These are phyloP conservation scores for Fusarium falciforme DNA, from an alignment of 2,329 filamentous ascomycete genomes.

Conservation along the genomic window DNA sequence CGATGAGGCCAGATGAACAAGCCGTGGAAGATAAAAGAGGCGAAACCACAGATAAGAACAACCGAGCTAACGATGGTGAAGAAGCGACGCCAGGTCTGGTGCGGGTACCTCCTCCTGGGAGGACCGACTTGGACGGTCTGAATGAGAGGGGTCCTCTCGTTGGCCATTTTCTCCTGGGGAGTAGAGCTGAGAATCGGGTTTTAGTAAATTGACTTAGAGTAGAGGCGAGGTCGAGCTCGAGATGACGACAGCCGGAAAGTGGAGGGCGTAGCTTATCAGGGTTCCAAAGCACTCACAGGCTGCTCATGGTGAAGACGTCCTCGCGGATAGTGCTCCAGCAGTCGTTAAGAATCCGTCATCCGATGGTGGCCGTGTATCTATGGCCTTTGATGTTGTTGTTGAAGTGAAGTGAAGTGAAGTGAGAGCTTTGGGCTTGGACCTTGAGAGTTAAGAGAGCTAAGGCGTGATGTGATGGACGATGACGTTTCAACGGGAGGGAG, in stretches of 20 bases:
- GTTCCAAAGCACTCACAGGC: conserved; percentile 35
- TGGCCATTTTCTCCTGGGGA: conserved; percentile 49
- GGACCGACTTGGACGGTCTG: conserved; percentile 69
- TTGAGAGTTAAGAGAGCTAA: conserved; percentile 18
- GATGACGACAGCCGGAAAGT: conserved; percentile 23
- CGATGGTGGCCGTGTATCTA: background rate
- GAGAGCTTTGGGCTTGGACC: conserved; percentile 5
- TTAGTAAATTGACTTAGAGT: conserved; percentile 5
- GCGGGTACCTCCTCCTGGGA: conserved; percentile 65
- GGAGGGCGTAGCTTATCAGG: conserved; percentile 10
- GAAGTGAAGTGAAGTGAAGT: conserved; percentile 6
- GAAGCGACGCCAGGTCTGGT: conserved; percentile 72
- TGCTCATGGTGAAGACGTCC: conserved; percentile 33
- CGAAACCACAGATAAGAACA: conserved; percentile 62
- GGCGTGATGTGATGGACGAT: conserved; percentile 40
- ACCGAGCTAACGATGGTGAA: conserved; percentile 72
- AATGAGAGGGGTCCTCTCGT: conserved; percentile 75
- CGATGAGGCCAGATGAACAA: conserved; percentile 54
- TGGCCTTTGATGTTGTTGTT: conserved; percentile 4
- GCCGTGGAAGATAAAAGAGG: conserved; percentile 62
- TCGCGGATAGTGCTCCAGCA: conserved; percentile 16
- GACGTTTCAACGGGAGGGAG: conserved; percentile 34
- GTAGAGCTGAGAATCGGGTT: conserved; percentile 11
- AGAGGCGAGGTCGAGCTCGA: background rate
- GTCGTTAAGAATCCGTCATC: conserved; percentile 14